Evolutionary conservation across 768 basidiomycete species (phyloP), one percentile per base, ranked within the genome.

Genomic region (Kwoniella sp.): DNA sequence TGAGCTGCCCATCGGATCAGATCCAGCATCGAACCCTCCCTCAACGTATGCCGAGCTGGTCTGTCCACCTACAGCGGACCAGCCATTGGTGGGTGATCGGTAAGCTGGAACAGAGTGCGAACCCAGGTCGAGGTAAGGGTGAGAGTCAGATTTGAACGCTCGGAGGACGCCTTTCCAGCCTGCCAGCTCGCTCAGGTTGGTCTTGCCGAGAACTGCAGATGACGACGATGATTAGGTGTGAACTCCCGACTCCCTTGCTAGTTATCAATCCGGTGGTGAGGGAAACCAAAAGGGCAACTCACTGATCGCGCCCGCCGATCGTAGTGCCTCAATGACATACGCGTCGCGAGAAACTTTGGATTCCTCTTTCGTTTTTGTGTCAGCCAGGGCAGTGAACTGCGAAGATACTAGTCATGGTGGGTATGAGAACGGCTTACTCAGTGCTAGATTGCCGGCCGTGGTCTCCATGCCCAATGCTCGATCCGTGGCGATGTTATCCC

Each of bases 401-500:
- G n/a, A n/a, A n/a, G n/a, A n/a, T n/a, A n/a, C n/a, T n/a, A n/a
- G n/a, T n/a, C n/a, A n/a, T n/a, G n/a, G n/a, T n/a, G n/a, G n/a
- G n/a, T n/a, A n/a, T n/a, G n/a, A n/a, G n/a, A n/a, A n/a, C n/a
- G n/a, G n/a, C 52, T 53, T 19, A 53, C 52, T 53, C 52, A 53
- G 33, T 15, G 29, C 75, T 15, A 56, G 64, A 48, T 57, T 65
- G n/a, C 75, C 77, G 2, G 75, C 73, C 2, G 73, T 73, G 2
- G 77, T 78, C 24, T 67, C 64, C 74, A 78, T 70, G 13, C 75
- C 75, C 7, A 76, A 50, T 24, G 50, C 40, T 7, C 56, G 47
- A 50, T 73, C 75, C 0, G 77, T 76, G 9, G 64, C 74, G 37
- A 78, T 68, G 57, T 71, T 75, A 48, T 78, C 75, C 29, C 52